Evolutionary conservation across 169 alveolate genomes (phyloP).

Genomic region (Plasmodium gaboni): DNA sequence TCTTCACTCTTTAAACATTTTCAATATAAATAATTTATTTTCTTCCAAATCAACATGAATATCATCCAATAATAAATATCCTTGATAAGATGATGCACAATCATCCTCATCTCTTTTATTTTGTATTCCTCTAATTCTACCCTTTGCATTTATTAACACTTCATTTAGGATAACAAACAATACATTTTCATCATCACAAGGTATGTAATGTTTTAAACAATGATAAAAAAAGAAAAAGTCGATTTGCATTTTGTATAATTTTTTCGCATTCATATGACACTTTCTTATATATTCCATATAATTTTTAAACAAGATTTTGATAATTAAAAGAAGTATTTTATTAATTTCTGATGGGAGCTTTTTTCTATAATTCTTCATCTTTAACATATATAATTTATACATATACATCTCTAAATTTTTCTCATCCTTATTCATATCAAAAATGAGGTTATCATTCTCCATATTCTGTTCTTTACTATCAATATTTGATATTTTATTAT

Average conservation of each 20-base stretch:
- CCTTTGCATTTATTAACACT: constrained; percentile 59
- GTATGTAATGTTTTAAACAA: constrained; percentile 52
- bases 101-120: constrained; percentile 2
- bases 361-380: constrained; percentile 72
- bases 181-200: constrained; percentile 73
- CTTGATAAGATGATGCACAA: neutral
- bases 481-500: neutral
- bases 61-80: constrained; percentile 11
- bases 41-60: constrained; percentile 11
- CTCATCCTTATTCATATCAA: neutral
- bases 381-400: constrained; percentile 59
- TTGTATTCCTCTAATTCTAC: neutral
- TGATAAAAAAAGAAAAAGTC: constrained; percentile 64
- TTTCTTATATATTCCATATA: constrained; percentile 59
- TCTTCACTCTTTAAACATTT: constrained; percentile 5
- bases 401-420: constrained; percentile 70
- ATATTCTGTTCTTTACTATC: neutral
- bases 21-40: constrained; percentile 42
- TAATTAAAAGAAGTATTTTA: constrained; percentile 51
- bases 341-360: constrained; percentile 19
- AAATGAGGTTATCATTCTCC: neutral
- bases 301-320: constrained; percentile 60
- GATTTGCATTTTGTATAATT: constrained; percentile 31
- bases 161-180: constrained; percentile 70
- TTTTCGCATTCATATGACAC: constrained; percentile 43